Base-by-base conservation (phyloP, 306 rosid genomes). In the Nissolia schottii region DNA sequence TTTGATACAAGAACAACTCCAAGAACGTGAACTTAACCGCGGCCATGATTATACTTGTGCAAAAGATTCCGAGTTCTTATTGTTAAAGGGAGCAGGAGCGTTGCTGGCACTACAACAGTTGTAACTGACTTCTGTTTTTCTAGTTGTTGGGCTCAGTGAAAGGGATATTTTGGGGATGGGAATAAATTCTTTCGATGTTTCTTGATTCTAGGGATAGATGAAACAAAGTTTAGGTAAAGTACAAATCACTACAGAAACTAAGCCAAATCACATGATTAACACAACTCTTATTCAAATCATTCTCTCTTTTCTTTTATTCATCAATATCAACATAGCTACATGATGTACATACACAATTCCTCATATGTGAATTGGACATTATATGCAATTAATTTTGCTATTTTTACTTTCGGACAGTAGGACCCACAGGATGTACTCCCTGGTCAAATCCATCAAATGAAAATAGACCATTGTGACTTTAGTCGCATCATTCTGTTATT, bases 151-250 rank as follows among this genome's bases (percentile, higher is more conserved):
- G 56, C 43, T 35, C 35, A 46, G 34, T 28, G 46, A 70, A 64
- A 84, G 65, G 46, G 60, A 51, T 24, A 48, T 58, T 27, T 28
- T 34, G 75, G 66, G 71, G 63, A 19, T 35, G 11, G 74, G 73
- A 57, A 68, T 57, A 29, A 32, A 60, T 53, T 14, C 57, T 24
- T 73, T 12, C 23, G 1, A 63, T 38, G 84, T 49, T 32, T 29
- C 43, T 56, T 59, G 19, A 8, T 31, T 29, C n/a, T 57, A 63
- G 63, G 64, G 59, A 16, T 22, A 56, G 32, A 29, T 37, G 7
- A 40, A 23, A 43, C 8, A 41, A 19, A 23, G 31, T 55, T 16
- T 16, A 25, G 65, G 24, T 2, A 60, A n/a, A 74, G 43, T 54
- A 49, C 53, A 3, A 58, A 29, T 55, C 15, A 56, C 5, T 11